phyloP scores from a whole-genome alignment of 108 stramenopile genomes.

The Pseudonitzschia multistriata region DNA sequence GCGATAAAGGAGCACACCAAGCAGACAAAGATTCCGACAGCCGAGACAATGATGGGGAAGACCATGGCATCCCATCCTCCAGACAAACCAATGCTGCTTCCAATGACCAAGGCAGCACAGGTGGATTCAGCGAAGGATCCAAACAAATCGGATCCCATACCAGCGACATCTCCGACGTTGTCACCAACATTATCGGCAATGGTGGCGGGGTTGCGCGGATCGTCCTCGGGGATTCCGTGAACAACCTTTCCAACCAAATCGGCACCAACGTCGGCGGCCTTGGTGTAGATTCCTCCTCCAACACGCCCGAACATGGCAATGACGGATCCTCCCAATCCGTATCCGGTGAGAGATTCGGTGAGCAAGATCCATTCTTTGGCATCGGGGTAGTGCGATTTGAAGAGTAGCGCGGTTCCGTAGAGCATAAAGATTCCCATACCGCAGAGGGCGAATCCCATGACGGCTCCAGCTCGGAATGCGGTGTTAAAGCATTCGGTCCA shows the following conservation, averaged over 20 bases:
- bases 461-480: slow-evolving; percentile 97
- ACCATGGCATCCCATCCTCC: slow-evolving; percentile 94
- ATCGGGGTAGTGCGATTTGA: slow-evolving; percentile 75
- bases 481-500: slow-evolving; percentile 92
- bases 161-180: slow-evolving; percentile 98
- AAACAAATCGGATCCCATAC: slow-evolving; percentile 99
- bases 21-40: slow-evolving; percentile 95
- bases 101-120: slow-evolving; percentile 95
- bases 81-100: slow-evolving; percentile 78
- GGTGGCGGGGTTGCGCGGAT: slow-evolving; percentile 98
- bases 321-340: slow-evolving; percentile 94
- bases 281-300: slow-evolving; percentile 99
- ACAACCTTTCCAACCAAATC: slow-evolving; percentile 99
- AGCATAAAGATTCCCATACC: slow-evolving; percentile 91
- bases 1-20: slow-evolving; percentile 94
- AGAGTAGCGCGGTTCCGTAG: slow-evolving; percentile 74
- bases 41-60: slow-evolving; percentile 93
- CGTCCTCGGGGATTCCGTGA: slow-evolving; percentile 98
- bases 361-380: slow-evolving; percentile 86
- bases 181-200: slow-evolving; percentile 99
- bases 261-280: slow-evolving; percentile 99
- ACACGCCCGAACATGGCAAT: slow-evolving; percentile 99
- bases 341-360: slow-evolving; percentile 94
- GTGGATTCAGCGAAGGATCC: slow-evolving; percentile 97
- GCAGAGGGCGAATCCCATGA: slow-evolving; percentile 98